Percentiles rank a stretch among this genome's conserved stretches.
Conservation (phyloP, 164 flowering plant species). For the Litsea cubeba region DNA sequence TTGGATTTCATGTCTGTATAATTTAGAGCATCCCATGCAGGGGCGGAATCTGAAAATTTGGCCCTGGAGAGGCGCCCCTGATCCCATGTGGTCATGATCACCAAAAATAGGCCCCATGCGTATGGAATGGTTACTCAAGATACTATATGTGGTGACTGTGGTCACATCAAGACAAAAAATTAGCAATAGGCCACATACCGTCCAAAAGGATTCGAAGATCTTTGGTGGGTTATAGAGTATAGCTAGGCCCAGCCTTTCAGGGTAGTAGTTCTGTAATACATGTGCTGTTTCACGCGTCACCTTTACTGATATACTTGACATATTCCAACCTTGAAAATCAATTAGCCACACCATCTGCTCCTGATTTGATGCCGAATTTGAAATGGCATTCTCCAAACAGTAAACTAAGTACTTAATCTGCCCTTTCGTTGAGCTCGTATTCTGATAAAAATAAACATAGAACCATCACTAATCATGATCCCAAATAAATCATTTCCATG, state of each 20-base stretch:
- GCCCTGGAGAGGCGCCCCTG: background rate
- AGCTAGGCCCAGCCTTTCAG: slow-evolving; percentile 70
- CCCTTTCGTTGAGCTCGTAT: slow-evolving; percentile 45
- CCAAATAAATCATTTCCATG: background rate
- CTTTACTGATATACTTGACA: slow-evolving; percentile 43
- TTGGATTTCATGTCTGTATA: too few relatives aligned
- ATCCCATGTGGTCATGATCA: background rate
- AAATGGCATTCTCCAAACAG: slow-evolving; percentile 66
- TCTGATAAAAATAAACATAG: slow-evolving; percentile 33
- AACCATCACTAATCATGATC: background rate
- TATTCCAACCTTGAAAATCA: slow-evolving; percentile 63
- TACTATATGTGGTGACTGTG: too few relatives aligned
- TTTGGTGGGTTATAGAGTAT: slow-evolving; percentile 77
- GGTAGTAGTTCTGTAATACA: slow-evolving; percentile 77
- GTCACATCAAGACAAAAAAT: background rate
- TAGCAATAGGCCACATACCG: slow-evolving; percentile 31
- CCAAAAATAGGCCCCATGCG: background rate
- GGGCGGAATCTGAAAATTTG: too few relatives aligned
- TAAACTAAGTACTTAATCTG: slow-evolving; percentile 69
- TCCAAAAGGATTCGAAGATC: slow-evolving; percentile 69
- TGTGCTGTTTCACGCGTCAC: slow-evolving; percentile 56
- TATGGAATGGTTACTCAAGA: too few relatives aligned
- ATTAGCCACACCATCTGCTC: slow-evolving; percentile 87
- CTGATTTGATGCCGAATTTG: slow-evolving; percentile 61
- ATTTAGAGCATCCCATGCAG: too few relatives aligned